phyloP scores from a whole-genome alignment of 2,329 filamentous ascomycete genomes.

The Venturia carpophila region DNA sequence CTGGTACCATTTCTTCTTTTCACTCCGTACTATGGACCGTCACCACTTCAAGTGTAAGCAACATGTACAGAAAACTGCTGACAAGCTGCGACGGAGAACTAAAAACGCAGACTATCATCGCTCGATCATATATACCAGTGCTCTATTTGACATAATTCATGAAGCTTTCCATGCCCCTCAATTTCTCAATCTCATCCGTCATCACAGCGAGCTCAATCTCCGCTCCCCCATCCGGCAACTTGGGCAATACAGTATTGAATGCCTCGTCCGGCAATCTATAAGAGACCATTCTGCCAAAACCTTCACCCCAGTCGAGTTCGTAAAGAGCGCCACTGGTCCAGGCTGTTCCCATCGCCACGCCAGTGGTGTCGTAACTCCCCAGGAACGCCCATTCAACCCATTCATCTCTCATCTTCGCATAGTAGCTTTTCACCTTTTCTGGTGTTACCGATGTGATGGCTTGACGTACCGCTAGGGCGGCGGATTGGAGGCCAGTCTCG shows the following conservation, averaged over 20 bases:
- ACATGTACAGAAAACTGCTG: too few species aligned
- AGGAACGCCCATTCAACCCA: constrained; percentile 16
- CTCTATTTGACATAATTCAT: not conserved
- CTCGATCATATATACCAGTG: too few species aligned
- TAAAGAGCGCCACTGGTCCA: constrained; percentile 14
- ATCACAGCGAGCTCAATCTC: constrained; percentile 3
- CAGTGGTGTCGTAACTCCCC: not conserved
- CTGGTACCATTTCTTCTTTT: not conserved
- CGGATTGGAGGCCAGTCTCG: constrained; percentile 5
- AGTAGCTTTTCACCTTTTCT: constrained; percentile 3
- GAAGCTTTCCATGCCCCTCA: constrained; percentile 5
- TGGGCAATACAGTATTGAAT: not conserved
- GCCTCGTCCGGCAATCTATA: not conserved
- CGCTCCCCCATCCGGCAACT: constrained; percentile 1
- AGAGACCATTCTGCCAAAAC: not conserved
- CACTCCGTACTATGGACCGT: too few species aligned
- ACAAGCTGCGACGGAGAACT: too few species aligned
- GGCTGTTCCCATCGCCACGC: constrained; percentile 13
- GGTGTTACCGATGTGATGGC: constrained; percentile 13
- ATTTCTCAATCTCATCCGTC: constrained; percentile 9
- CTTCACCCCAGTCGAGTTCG: constrained; percentile 10
- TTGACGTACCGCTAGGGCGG: constrained; percentile 13
- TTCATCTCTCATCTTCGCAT: not conserved
- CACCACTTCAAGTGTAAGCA: too few species aligned
- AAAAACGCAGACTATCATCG: too few species aligned